Evolutionary conservation across 176 grass and related monocot species (phyloP).

Genomic region (Guadua angustifolia): DNA sequence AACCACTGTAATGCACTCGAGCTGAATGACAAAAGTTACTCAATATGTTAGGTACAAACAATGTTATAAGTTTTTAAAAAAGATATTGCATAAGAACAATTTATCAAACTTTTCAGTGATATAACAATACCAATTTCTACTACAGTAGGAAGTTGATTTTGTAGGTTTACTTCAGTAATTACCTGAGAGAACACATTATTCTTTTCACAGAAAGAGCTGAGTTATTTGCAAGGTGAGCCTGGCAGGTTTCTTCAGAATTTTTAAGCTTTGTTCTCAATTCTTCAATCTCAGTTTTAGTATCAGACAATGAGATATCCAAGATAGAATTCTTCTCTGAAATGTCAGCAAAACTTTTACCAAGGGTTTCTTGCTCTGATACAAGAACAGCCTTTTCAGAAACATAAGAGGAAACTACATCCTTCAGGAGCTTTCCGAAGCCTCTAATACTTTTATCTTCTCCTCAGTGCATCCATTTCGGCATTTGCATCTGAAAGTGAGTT

Average conservation of each 20-base stretch:
- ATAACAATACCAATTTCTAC: constrained; percentile 38
- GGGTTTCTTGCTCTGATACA: constrained; percentile 63
- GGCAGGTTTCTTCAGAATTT: constrained; percentile 56
- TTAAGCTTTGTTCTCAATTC: constrained; percentile 59
- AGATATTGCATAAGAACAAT: constrained; percentile 31
- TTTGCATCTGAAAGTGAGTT: constrained; percentile 72
- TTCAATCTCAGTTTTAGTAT: constrained; percentile 57
- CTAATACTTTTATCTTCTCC: constrained; percentile 58
- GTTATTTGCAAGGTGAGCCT: constrained; percentile 48
- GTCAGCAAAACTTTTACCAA: constrained; percentile 52
- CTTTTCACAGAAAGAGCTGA: constrained; percentile 63
- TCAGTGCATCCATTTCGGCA: constrained; percentile 66
- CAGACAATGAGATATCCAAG: constrained; percentile 60
- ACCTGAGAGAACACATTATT: constrained; percentile 70
- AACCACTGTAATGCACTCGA: constrained; percentile 58
- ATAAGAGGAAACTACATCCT: constrained; percentile 51
- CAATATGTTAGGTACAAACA: constrained; percentile 30
- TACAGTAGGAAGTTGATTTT: constrained; percentile 32
- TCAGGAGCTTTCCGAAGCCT: constrained; percentile 65
- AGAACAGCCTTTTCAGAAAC: constrained; percentile 68
- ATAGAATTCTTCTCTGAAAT: constrained; percentile 62
- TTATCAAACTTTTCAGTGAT: constrained; percentile 16
- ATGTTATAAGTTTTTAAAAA: constrained; percentile 3
- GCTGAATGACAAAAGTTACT: constrained; percentile 54
- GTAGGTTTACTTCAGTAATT: constrained; percentile 30